A percentile compares a stretch with the other conserved stretches of the same genome.
These are phyloP conservation scores for Vigna mungo DNA, from an alignment of 306 rosid species.

Conservation along the genomic window DNA sequence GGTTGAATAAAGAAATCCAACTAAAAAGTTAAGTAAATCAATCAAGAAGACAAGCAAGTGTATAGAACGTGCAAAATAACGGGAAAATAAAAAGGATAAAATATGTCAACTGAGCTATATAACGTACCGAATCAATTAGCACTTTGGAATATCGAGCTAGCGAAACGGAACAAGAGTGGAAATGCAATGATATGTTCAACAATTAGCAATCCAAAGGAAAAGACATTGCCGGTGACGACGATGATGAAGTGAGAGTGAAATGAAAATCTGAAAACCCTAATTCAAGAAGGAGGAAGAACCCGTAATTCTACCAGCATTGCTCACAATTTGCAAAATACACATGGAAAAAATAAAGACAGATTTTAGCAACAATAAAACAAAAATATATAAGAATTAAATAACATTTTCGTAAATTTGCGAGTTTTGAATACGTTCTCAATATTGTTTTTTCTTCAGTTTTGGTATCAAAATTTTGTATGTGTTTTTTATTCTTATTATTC, in stretches of 20 bases:
- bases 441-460: no score
- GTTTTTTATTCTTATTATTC: no score
- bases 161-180: constrained; percentile 6
- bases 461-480: no score
- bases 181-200: background rate
- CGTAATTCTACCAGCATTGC: background rate
- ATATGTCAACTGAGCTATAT: background rate
- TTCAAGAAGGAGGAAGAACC: background rate
- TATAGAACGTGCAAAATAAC: constrained; percentile 1
- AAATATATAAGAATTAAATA: no score
- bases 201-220: background rate
- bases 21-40: constrained; percentile 8
- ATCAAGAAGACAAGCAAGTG: background rate
- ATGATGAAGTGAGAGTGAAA: constrained; percentile 1
- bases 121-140: constrained; percentile 33
- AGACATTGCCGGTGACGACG: background rate
- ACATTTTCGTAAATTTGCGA: no score
- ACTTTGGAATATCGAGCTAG: background rate
- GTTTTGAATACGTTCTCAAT: no score
- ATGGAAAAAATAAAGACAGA: background rate
- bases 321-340: background rate
- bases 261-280: constrained; percentile 36
- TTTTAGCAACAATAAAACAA: background rate
- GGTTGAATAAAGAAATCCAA: constrained; percentile 2
- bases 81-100: background rate